phyloP scores from a whole-genome alignment of 805 yeast species.

The Jamesozyma rosinii region DNA sequence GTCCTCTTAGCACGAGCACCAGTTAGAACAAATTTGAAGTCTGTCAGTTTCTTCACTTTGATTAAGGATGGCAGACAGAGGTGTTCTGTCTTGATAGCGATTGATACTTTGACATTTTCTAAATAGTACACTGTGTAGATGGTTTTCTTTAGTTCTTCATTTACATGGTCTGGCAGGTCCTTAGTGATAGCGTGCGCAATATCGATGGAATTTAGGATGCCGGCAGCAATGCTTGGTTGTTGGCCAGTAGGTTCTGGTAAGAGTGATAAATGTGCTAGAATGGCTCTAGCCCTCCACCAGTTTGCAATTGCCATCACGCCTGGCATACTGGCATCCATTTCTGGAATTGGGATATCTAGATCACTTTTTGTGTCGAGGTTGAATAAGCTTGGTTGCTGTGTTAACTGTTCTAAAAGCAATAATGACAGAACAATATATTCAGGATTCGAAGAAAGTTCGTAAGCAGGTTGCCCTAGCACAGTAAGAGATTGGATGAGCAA shows the following conservation, averaged over 20 bases:
- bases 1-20: constrained; percentile 88
- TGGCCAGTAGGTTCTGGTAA: constrained; percentile 52
- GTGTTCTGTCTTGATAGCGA: constrained; percentile 58
- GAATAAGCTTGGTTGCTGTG: constrained; percentile 28
- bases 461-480: constrained; percentile 63
- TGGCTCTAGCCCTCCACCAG: constrained; percentile 73
- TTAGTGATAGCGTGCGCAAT: constrained; percentile 22
- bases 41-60: constrained; percentile 49
- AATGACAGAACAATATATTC: constrained; percentile 37
- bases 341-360: constrained; percentile 10
- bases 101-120: constrained; percentile 57
- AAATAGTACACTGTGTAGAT: constrained; percentile 44
- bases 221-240: constrained; percentile 30
- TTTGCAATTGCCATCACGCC: constrained; percentile 39
- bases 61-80: constrained; percentile 45
- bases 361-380: constrained; percentile 8
- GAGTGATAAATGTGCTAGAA: constrained; percentile 56
- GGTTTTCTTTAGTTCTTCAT: constrained; percentile 26
- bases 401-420: constrained; percentile 36
- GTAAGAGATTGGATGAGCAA: constrained; percentile 33
- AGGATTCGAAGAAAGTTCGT: constrained; percentile 48
- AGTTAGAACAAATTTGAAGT: constrained; percentile 57
- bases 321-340: constrained; percentile 20
- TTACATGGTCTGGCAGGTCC: constrained; percentile 19
- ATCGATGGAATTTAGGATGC: constrained; percentile 26